Percentiles rank a stretch among this genome's conserved stretches.
Evolutionary conservation across 345 rosid genomes (phyloP).

Genomic region (Eucalyptus paniculata): DNA sequence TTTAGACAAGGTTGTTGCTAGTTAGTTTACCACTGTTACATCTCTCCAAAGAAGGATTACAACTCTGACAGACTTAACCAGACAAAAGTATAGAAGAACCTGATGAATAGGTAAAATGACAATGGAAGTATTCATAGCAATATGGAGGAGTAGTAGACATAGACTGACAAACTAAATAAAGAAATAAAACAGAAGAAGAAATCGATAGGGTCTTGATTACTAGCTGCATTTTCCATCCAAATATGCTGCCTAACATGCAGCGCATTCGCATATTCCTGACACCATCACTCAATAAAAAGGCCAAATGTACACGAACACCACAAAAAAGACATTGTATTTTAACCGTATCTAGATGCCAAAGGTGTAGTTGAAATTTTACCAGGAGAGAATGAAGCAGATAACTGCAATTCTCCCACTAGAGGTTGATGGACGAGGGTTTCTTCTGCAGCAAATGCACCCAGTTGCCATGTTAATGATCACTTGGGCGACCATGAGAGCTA

Average conservation of each 20-base stretch:
- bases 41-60: not conserved
- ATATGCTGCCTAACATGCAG: not conserved
- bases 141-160: not conserved
- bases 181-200: not conserved
- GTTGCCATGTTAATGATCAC: slow-evolving; percentile 36
- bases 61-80: not conserved
- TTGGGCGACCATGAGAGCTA: slow-evolving; percentile 55
- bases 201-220: not conserved
- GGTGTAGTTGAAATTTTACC: slow-evolving; percentile 21
- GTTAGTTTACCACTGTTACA: not conserved
- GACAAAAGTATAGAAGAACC: not conserved
- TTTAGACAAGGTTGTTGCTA: not conserved
- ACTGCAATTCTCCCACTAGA: slow-evolving; percentile 54
- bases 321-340: not conserved
- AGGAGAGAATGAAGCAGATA: slow-evolving; percentile 61
- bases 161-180: not conserved
- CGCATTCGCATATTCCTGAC: not conserved
- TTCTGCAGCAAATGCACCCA: slow-evolving; percentile 79
- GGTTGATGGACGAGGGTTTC: slow-evolving; percentile 33
- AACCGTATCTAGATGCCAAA: not conserved
- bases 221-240: not conserved
- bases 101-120: not conserved
- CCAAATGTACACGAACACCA: not conserved
- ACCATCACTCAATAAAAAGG: not conserved
- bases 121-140: not conserved